Conservation (phyloP, 106 monocot genomes). For the Iris macrosiphon region DNA sequence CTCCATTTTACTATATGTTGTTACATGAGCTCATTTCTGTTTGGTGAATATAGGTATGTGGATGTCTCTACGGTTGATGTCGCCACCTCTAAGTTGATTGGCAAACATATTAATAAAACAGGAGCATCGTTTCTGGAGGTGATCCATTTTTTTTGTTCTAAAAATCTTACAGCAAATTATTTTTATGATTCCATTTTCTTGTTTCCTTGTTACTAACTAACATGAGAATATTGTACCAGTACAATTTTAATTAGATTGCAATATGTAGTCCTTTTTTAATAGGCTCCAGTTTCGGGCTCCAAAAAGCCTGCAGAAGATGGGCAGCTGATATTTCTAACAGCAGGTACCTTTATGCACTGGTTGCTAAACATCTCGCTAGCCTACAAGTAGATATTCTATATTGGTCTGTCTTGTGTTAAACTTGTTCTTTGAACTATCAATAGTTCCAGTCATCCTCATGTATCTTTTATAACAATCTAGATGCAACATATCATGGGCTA, state of each 20-base stretch:
- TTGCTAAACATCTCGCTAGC: background rate
- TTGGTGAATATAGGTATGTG: conserved; percentile 47
- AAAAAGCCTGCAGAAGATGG: conserved; percentile 98
- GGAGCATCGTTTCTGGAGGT: conserved; percentile 81
- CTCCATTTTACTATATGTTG: too few species aligned
- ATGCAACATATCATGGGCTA: too few species aligned
- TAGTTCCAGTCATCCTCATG: too few species aligned
- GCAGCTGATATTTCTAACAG: conserved; percentile 83
- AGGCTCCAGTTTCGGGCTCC: conserved; percentile 99
- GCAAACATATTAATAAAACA: conserved; percentile 45
- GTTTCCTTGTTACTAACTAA: background rate
- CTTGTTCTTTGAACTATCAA: too few species aligned
- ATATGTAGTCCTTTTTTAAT: conserved; percentile 25
- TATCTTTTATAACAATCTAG: too few species aligned
- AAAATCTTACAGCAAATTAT: background rate
- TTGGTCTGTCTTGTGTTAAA: too few species aligned
- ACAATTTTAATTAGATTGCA: conserved; percentile 11
- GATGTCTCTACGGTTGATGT: conserved; percentile 87
- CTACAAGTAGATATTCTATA: background rate
- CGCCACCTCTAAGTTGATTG: conserved; percentile 61
- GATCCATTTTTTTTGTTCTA: background rate
- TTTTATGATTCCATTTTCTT: background rate
- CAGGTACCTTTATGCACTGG: conserved; percentile 36
- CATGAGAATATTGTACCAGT: conserved; percentile 7
- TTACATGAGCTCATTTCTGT: background rate